phyloP scores from a whole-genome alignment of 768 basidiomycete genomes.

The Mycena indigotica region DNA sequence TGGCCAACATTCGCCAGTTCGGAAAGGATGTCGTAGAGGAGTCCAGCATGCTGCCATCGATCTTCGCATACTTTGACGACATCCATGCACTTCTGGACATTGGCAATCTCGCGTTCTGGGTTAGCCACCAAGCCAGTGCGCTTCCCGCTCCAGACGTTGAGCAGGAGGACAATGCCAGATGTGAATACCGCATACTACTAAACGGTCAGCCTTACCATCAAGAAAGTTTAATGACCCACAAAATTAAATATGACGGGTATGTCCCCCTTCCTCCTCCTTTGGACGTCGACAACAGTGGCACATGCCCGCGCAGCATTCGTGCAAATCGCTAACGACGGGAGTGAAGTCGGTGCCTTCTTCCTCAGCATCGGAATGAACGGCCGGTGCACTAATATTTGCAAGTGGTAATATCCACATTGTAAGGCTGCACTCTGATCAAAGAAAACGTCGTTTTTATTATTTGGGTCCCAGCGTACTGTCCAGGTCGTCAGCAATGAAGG shows the following conservation, averaged over 20 bases:
- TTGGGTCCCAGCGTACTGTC: conserved; percentile 29
- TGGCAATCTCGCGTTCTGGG: conserved; percentile 5
- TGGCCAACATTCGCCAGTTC: conserved; percentile 27
- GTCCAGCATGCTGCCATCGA: conserved; percentile 43
- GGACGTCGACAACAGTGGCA: conserved; percentile 67
- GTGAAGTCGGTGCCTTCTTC: conserved; percentile 40
- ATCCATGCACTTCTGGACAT: conserved; percentile 10
- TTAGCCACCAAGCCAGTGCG: conserved; percentile 2
- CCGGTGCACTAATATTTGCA: conserved; percentile 75
- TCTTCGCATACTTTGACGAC: conserved; percentile 3
- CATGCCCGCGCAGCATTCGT: conserved; percentile 81
- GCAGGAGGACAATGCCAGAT: conserved; percentile 1
- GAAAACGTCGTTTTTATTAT: conserved; percentile 38
- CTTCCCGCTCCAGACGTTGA: conserved; percentile 9
- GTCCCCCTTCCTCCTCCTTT: conserved; percentile 35
- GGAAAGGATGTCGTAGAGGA: conserved; percentile 33
- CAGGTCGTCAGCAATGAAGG: conserved; percentile 14
- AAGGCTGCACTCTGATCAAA: conserved; percentile 62
- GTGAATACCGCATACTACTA: conserved; percentile 1
- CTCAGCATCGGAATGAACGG: conserved; percentile 74
- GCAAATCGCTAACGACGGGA: conserved; percentile 76
- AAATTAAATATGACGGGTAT: conserved; percentile 30
- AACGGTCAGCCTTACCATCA: neutral
- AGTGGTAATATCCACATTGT: conserved; percentile 43
- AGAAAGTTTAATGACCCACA: neutral